Base-by-base conservation (phyloP, 2,329 filamentous ascomycete genomes). In the Xylariales sp. region DNA sequence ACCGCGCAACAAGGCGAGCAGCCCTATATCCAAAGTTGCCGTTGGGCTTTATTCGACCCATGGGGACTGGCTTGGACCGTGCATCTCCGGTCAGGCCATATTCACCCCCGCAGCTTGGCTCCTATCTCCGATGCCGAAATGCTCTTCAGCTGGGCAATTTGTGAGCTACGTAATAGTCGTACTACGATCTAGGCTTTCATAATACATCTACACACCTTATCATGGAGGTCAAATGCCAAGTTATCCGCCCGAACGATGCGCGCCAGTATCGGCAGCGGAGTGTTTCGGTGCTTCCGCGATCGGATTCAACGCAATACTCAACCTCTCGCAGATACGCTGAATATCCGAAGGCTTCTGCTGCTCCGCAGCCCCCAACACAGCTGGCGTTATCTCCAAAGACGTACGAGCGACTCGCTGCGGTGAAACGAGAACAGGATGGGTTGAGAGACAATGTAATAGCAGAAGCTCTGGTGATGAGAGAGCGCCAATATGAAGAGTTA, bases 261-360 rank as follows among this genome's bases (percentile, higher is more conserved):
- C 62, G 49, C 32, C 55, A 65, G 48, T 45, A 49, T 65, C 62
- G 55, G 48, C 39, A 65, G 49, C 62, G 62, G 55, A 65, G 62
- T 65, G 49, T 65, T 60, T 65, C 64, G 28, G 52, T 57, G 45
- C 57, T 62, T 36, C 43, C 64, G 30, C 45, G 45, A n/a, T 32
- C 45, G 56, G 12, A 52, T 57, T n/a, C 45, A 53, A 57, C 34
- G 6, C 50, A 52, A 57, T 1, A 9, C 52, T 57, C 45, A 52
- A 18, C 52, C 18, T 9, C 64, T 18, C 52, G 45, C 30, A 52
- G 57, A 46, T 43, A 57, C 52, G 57, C 46, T 45, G 57, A 65
- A 32, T 43, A 57, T 32, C 28, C 45, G 28, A 12, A 32, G 45
- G 10, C 52, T 41, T 53, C 57, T 52, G 39, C 57, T 62, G 23